Conservation (phyloP, 495 filamentous ascomycete genomes). For the Stereocaulon alpinum region DNA sequence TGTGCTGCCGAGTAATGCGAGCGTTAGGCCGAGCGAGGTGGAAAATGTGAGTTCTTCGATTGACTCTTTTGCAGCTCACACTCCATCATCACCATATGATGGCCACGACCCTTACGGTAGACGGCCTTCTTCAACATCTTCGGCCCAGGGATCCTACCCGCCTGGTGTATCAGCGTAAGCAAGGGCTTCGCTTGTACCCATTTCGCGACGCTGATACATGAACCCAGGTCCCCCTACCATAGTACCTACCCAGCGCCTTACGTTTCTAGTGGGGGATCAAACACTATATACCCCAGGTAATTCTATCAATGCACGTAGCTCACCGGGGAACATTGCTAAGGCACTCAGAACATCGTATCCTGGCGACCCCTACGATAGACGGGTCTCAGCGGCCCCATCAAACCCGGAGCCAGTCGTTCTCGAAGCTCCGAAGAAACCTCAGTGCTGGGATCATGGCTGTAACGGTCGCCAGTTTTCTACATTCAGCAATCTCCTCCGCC, state of each 20-base stretch:
- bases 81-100: slow-evolving; percentile 19
- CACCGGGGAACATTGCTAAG: slow-evolving; percentile 1
- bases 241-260: slow-evolving; percentile 13
- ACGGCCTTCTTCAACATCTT: slow-evolving; percentile 17
- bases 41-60: slow-evolving; percentile 20
- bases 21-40: slow-evolving; percentile 20
- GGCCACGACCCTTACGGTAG: slow-evolving; percentile 12
- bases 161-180: slow-evolving; percentile 12
- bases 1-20: slow-evolving; percentile 19
- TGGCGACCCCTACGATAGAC: slow-evolving; percentile 4
- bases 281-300: slow-evolving; percentile 17
- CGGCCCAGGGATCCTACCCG: slow-evolving; percentile 8
- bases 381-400: slow-evolving; percentile 11
- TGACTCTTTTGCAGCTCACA: slow-evolving; percentile 24
- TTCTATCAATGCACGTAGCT: not conserved
- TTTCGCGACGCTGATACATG: not conserved
- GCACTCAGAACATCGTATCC: not conserved
- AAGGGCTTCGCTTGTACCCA: not conserved
- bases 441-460: slow-evolving; percentile 94
- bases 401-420: slow-evolving; percentile 37
- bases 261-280: slow-evolving; percentile 6
- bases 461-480: slow-evolving; percentile 91
- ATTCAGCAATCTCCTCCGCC: slow-evolving; percentile 85
- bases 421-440: slow-evolving; percentile 70
- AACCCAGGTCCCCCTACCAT: slow-evolving; percentile 13